Conservation (phyloP, 495 filamentous ascomycete genomes). For the Cudoniella acicularis region DNA sequence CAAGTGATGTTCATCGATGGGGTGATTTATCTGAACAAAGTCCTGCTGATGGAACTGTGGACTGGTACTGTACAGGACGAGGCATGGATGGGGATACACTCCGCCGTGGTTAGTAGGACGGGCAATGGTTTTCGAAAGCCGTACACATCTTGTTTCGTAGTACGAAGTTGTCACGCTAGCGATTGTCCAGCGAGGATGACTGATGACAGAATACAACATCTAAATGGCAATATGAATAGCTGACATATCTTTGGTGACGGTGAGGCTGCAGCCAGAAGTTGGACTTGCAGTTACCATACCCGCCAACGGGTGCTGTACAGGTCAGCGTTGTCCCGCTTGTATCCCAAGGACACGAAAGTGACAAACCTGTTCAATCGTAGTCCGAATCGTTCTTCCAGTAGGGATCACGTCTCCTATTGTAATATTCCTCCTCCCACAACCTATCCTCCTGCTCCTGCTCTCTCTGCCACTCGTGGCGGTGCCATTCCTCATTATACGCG, state of each 20-base stretch:
- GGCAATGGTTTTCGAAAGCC: too few species aligned
- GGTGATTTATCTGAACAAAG: too few species aligned
- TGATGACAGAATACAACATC: constrained; percentile 1
- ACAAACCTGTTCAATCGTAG: constrained; percentile 21
- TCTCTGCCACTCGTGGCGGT: constrained; percentile 15
- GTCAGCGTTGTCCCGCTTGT: background rate
- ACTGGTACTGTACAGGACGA: too few species aligned
- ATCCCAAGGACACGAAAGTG: constrained; percentile 9
- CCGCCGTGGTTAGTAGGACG: too few species aligned
- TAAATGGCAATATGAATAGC: too few species aligned
- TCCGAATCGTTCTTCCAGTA: constrained; percentile 28
- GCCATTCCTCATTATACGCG: constrained; percentile 19
- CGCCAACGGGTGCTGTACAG: background rate
- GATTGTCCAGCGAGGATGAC: background rate
- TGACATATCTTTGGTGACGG: too few species aligned
- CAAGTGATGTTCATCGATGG: too few species aligned
- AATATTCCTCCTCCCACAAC: constrained; percentile 26
- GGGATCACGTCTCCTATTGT: constrained; percentile 22
- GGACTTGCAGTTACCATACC: background rate
- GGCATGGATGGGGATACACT: too few species aligned
- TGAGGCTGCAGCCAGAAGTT: too few species aligned
- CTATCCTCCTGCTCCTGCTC: constrained; percentile 19
- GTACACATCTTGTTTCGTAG: too few species aligned
- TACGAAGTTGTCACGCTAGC: too few species aligned
- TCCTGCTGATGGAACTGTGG: too few species aligned